These are phyloP conservation scores for Ceratocystis destructans DNA, from an alignment of 2,329 filamentous ascomycete genomes.

Conservation along the genomic window DNA sequence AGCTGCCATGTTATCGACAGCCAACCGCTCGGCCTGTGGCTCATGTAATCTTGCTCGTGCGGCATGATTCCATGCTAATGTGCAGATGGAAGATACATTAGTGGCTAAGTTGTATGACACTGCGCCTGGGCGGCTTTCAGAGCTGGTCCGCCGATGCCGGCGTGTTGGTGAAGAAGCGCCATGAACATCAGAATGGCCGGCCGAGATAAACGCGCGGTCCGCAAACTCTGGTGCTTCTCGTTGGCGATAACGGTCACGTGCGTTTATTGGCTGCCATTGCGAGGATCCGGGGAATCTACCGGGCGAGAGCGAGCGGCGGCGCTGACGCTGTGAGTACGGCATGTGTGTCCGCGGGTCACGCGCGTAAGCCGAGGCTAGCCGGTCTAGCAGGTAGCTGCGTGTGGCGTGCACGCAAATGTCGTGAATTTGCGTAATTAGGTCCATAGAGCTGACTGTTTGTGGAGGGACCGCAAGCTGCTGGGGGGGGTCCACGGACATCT, in stretches of 20 bases:
- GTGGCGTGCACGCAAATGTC: conserved; percentile 22
- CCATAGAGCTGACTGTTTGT: not conserved
- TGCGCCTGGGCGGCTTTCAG: conserved; percentile 11
- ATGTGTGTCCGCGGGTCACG: conserved; percentile 17
- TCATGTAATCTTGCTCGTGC: conserved; percentile 25
- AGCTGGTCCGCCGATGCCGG: not conserved
- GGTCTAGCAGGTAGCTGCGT: conserved; percentile 21
- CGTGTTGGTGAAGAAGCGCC: not conserved
- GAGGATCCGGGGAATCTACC: not conserved
- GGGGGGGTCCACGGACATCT: not conserved
- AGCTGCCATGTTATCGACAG: conserved; percentile 24
- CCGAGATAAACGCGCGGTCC: not conserved
- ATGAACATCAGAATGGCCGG: not conserved
- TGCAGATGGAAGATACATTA: conserved; percentile 26
- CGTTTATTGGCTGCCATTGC: not conserved
- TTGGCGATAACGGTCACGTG: conserved; percentile 1
- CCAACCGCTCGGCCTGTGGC: conserved; percentile 23
- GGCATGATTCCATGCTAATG: conserved; percentile 25
- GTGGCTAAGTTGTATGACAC: conserved; percentile 22
- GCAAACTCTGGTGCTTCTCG: not conserved
- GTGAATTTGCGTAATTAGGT: conserved; percentile 19
- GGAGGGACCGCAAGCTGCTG: not conserved
- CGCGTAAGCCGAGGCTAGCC: conserved; percentile 21
- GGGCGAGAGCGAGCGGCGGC: conserved; percentile 11
- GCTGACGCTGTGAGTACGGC: conserved; percentile 9